These are phyloP conservation scores for Cladorrhinum sp. DNA, from an alignment of 2,329 filamentous ascomycete species.

Conservation along the genomic window DNA sequence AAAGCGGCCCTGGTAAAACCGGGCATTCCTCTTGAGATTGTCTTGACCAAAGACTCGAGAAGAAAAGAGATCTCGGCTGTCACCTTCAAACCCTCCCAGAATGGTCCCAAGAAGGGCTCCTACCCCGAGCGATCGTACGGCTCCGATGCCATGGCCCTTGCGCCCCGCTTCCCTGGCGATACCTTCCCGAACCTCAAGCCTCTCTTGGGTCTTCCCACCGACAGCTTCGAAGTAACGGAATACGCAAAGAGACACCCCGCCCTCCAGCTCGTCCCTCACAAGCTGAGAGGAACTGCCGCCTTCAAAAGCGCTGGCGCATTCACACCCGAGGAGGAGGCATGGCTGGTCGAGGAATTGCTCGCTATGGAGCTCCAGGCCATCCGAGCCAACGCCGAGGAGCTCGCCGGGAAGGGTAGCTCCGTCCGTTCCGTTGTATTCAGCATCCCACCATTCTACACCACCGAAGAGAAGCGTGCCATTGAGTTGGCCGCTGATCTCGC, in stretches of 20 bases:
- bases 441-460: slow-evolving; percentile 84
- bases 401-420: slow-evolving; percentile 71
- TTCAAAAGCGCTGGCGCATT: slow-evolving; percentile 73
- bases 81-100: slow-evolving; percentile 83
- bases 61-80: slow-evolving; percentile 91
- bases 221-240: slow-evolving; percentile 59
- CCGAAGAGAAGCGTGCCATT: slow-evolving; percentile 84
- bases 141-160: slow-evolving; percentile 82
- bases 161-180: slow-evolving; percentile 84
- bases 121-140: slow-evolving; percentile 92
- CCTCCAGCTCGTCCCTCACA: slow-evolving; percentile 62
- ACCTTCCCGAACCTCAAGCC: slow-evolving; percentile 93
- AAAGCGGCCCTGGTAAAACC: slow-evolving; percentile 96
- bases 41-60: slow-evolving; percentile 95
- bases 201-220: slow-evolving; percentile 71
- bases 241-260: slow-evolving; percentile 78
- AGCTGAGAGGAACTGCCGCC: slow-evolving; percentile 66
- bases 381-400: slow-evolving; percentile 77
- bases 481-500: slow-evolving; percentile 82
- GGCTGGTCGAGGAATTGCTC: slow-evolving; percentile 86
- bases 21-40: slow-evolving; percentile 94
- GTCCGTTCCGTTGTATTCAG: slow-evolving; percentile 86
- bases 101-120: slow-evolving; percentile 57
- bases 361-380: slow-evolving; percentile 96
- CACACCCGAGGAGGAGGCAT: slow-evolving; percentile 58